Conservation (phyloP, 768 basidiomycete genomes). For the Multifurca ochricompacta region DNA sequence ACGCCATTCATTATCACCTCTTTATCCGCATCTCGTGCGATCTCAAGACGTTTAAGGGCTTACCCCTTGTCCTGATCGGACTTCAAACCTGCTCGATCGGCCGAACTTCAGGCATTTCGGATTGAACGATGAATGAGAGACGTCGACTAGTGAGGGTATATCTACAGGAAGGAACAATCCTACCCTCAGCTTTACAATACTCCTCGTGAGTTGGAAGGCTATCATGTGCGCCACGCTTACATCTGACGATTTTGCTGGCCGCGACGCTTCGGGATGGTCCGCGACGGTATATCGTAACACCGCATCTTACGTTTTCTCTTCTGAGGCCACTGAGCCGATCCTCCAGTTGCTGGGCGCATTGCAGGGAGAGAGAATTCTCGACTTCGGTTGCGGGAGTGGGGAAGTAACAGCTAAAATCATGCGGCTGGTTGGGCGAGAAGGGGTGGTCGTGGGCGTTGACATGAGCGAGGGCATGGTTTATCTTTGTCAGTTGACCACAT, state of each 20-base stretch:
- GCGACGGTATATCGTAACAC: conserved; percentile 53
- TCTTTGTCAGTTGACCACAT: not conserved
- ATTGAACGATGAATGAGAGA: not conserved
- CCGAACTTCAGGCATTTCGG: conserved; percentile 1
- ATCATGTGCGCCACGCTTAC: not conserved
- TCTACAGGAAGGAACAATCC: not conserved
- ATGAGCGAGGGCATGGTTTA: conserved; percentile 65
- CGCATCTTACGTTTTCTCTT: conserved; percentile 65
- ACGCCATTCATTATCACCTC: not conserved
- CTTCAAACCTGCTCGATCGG: not conserved
- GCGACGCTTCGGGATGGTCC: conserved; percentile 37
- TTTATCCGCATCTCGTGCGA: not conserved
- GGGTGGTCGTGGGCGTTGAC: conserved; percentile 63
- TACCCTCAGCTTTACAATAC: not conserved
- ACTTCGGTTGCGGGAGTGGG: conserved; percentile 80
- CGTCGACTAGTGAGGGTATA: not conserved
- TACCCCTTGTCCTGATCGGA: not conserved
- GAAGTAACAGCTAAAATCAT: conserved; percentile 60
- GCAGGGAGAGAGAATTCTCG: conserved; percentile 63
- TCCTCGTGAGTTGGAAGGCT: too few relatives aligned
- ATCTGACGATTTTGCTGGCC: not conserved
- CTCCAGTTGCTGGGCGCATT: conserved; percentile 52
- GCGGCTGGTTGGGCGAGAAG: conserved; percentile 39
- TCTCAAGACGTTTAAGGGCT: not conserved
- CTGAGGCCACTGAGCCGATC: conserved; percentile 45